Evolutionary conservation across 768 basidiomycete species (phyloP).

Genomic region (Gyrodon lividus): DNA sequence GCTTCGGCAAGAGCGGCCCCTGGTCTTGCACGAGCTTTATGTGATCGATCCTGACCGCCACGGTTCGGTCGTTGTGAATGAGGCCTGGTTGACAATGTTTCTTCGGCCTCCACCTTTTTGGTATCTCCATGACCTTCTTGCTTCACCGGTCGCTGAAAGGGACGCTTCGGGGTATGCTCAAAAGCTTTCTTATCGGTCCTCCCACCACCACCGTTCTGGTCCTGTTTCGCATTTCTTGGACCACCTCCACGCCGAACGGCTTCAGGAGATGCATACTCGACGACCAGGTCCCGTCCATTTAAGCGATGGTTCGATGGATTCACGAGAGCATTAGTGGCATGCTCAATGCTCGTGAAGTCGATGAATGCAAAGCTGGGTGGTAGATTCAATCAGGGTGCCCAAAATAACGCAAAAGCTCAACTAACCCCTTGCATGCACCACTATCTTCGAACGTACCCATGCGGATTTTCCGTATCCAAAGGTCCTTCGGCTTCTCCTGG

Average conservation of each 20-base stretch:
- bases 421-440: slow-evolving; percentile 91
- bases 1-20: slow-evolving; percentile 80
- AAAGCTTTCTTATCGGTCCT: slow-evolving; percentile 5
- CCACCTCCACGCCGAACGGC: slow-evolving; percentile 72
- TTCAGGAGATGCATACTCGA: slow-evolving; percentile 88
- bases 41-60: slow-evolving; percentile 10
- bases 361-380: slow-evolving; percentile 82
- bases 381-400: background rate
- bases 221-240: slow-evolving; percentile 21
- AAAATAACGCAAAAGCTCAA: slow-evolving; percentile 20
- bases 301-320: slow-evolving; percentile 84
- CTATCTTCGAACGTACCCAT: slow-evolving; percentile 97
- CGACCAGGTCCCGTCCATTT: slow-evolving; percentile 79
- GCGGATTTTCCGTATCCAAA: slow-evolving; percentile 78
- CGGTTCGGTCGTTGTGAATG: slow-evolving; percentile 9
- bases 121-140: slow-evolving; percentile 6
- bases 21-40: slow-evolving; percentile 55
- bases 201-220: slow-evolving; percentile 13
- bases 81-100: background rate
- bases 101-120: background rate
- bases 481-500: slow-evolving; percentile 27
- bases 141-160: slow-evolving; percentile 1
- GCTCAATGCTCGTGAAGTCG: slow-evolving; percentile 78
- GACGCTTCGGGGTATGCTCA: slow-evolving; percentile 4
- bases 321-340: slow-evolving; percentile 79